Base-by-base conservation (phyloP, 2,329 filamentous ascomycete genomes). In the Phoma herbarum region DNA sequence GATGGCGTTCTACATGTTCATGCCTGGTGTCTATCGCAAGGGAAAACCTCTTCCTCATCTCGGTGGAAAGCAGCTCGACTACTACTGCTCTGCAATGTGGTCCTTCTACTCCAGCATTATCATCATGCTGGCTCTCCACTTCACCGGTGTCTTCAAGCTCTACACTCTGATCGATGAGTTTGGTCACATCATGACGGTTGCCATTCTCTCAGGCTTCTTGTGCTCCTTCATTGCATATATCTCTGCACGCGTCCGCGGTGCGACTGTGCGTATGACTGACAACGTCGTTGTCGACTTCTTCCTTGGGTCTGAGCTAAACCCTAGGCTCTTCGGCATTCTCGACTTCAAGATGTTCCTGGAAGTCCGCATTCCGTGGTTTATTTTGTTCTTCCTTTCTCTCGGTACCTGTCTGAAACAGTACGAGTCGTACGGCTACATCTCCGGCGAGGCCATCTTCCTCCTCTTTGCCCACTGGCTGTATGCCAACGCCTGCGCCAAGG, bases 261-360 rank as follows among this genome's bases (percentile, higher is more conserved):
- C 88, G 48, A 85, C 95, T 74, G 93, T 98, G 78, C 90, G 94
- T 63, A 97, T 98, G 93, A 96, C 92, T 7, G 91, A 91, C 37
- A 85, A 88, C 68, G 85, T 84, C 44, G 80, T 95, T 70, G 94
- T 95, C 77, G 92, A 96, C 80, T 95, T 95, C 79, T 96, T 95
- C 83, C 93, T 95, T 87, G 92, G 92, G 52, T 90, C 90, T 12
- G 92, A 96, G 80, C 83, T 96, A 54, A 95, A 96, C 80, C 92
- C 92, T 4, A 85, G 92, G 66, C 86, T 97, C 83, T 94, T 93
- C 73, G 89, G 88, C 55, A 88, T 92, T 67, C 80, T 96, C 49
- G 92, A 96, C 78, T 92, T 95, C 81, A 96, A 96, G 81, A 95
- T 96, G 92, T 97, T 97, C 81, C 95, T 92, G 72, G 93, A 97